Evolutionary conservation across 768 basidiomycete species (phyloP), one percentile per base, ranked within the genome.

Genomic region (Rhizopogon vulgaris): DNA sequence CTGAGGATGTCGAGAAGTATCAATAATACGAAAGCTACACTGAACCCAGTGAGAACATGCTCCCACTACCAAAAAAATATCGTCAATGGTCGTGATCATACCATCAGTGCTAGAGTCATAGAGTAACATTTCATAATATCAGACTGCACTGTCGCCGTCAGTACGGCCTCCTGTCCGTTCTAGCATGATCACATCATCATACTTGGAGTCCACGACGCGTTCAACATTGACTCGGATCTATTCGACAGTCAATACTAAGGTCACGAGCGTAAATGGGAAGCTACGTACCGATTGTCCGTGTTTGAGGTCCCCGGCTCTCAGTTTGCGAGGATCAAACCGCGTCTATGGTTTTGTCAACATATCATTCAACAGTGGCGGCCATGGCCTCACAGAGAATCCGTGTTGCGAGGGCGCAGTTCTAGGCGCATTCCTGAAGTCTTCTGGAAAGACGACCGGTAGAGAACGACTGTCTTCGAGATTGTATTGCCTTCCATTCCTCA

Each of bases 161-260:
- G 32, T 12, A 11, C 10, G 32, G 12, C 41, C 15, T 24, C 12
- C 6, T 12, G 24, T 24, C 22, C 11, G 22, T 41, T 41, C 40
- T 8, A 24, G 22, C 6, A 14, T 8, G 32, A 34, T 34, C 6
- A 7, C 24, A 41, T 41, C 38, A 36, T 62, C 62, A 32, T 58
- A 56, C 46, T 55, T 65, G 9, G 63, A 32, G 18, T 52, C 55
- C n/a, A 65, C 46, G 22, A 51, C 60, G 9, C 30, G 54, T 25
- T 55, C 54, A 25, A 63, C 42, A 24, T 17, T 56, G 22, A 65
- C 56, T 52, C 63, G 53, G 3, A 62, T 57, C 56, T 57, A 30
- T 14, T 17, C 18, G 6, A n/a, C 2, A 7, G 24, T 25, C 24
- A 15, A 41, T 25, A 22, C 22, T 22, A 25, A 8, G 15, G 8